A percentile compares a stretch with the other conserved stretches of the same genome.
phyloP scores from a whole-genome alignment of 2,329 filamentous ascomycete species.

The Diplodia mutila region DNA sequence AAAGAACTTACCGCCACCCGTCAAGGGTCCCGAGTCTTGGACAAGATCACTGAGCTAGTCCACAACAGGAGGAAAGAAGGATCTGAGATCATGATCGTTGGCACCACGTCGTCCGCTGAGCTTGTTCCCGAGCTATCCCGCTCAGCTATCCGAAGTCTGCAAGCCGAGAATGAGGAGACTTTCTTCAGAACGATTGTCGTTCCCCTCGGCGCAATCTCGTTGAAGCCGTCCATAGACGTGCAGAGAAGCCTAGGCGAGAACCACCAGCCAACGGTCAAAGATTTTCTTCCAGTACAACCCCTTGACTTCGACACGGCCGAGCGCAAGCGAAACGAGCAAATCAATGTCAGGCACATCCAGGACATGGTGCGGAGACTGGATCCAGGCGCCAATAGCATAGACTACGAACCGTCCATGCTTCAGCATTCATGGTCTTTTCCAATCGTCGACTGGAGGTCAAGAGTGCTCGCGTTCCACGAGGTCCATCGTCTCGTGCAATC shows the following conservation, averaged over 20 bases:
- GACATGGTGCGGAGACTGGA: constrained; percentile 61
- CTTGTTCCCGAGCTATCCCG: constrained; percentile 48
- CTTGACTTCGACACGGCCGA: background rate
- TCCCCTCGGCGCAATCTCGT: background rate
- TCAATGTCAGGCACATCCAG: constrained; percentile 68
- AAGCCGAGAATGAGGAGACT: constrained; percentile 43
- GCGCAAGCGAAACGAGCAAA: constrained; percentile 43
- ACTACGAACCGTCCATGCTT: background rate
- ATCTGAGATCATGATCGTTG: constrained; percentile 74
- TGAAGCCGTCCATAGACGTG: constrained; percentile 12
- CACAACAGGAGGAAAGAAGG: constrained; percentile 73
- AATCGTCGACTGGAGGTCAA: constrained; percentile 28
- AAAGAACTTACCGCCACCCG: constrained; percentile 72
- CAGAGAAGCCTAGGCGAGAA: background rate
- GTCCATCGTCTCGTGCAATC: constrained; percentile 63
- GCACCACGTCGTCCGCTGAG: constrained; percentile 68
- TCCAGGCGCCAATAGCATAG: constrained; percentile 33
- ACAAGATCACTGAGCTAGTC: constrained; percentile 70
- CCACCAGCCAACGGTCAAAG: constrained; percentile 40
- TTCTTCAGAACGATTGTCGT: constrained; percentile 42
- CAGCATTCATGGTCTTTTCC: background rate
- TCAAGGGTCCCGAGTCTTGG: constrained; percentile 71
- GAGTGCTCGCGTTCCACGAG: constrained; percentile 62
- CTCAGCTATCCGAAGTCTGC: constrained; percentile 51
- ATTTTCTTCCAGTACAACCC: constrained; percentile 24